Base-by-base conservation (phyloP, 2,329 filamentous ascomycete species). In the Aspergillus sergii region DNA sequence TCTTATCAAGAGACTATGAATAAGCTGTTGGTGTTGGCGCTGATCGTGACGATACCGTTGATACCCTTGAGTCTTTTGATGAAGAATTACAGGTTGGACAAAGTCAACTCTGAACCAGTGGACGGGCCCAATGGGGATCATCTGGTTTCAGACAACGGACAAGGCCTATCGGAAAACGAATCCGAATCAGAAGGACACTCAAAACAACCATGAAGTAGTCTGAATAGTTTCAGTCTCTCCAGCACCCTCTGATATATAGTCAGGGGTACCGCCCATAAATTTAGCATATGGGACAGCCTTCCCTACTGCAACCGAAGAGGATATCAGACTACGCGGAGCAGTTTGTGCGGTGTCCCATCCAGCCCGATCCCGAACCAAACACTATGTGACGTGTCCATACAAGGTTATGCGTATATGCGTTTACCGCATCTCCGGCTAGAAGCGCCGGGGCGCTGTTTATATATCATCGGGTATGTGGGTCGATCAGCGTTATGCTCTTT, bases 1-100 rank as follows among this genome's bases (percentile, higher is more conserved):
- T 84, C 87, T 1, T 91, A 91, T 65, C 85, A 88, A 71, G 86
- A 89, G 74, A 88, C 86, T 3, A 89, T 89, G 85, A 83, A 83
- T 32, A 84, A 82, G 64, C 78, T 89, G 21, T 74, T 89, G 51
- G 83, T 82, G 12, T 78, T 87, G 57, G 85, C 86, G 2, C 75
- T 87, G 11, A 78, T 83, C 60, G 82, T 84, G 39, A 79, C 84
- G 14, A 76, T 87, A 21, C 88, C 87, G 2, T 79, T 89, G 26
- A 76, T 90, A 45, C 79, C 85, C 7, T 73, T 89, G 59, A 84
- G 82, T 64, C 75, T 88, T 61, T 62, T 83, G n/a, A 84, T 88
- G 82, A 79, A 80, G 71, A 84, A 90, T 71, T 86, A 87, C 69
- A 82, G 81, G 63, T 79, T 90, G 21, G 84, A 86, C 68, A 80